Conservation (phyloP, 2,329 filamentous ascomycete genomes). For the Fonsecaea erecta region DNA sequence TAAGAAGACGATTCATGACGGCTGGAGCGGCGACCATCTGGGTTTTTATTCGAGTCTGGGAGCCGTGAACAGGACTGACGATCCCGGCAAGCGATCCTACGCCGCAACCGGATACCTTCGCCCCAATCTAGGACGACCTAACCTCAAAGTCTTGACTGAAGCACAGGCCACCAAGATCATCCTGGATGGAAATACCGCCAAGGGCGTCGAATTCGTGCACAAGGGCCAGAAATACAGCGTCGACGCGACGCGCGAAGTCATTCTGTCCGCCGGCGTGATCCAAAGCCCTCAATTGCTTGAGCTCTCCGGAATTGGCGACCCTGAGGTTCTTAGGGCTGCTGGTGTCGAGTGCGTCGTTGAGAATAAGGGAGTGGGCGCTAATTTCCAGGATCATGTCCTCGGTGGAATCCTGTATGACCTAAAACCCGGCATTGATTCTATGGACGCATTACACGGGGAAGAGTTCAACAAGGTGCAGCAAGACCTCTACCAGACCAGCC, state of each 20-base stretch:
- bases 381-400: slow-evolving; percentile 53
- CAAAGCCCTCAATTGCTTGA: slow-evolving; percentile 64
- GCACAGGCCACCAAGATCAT: slow-evolving; percentile 48
- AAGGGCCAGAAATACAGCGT: slow-evolving; percentile 45
- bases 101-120: slow-evolving; percentile 47
- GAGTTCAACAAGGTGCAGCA: slow-evolving; percentile 43
- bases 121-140: slow-evolving; percentile 46
- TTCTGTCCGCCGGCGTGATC: slow-evolving; percentile 63
- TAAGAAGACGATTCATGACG: slow-evolving; percentile 35
- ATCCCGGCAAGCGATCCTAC: slow-evolving; percentile 46
- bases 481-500: slow-evolving; percentile 41
- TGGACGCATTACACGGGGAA: slow-evolving; percentile 44
- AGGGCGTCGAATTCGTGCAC: slow-evolving; percentile 51
- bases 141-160: slow-evolving; percentile 53
- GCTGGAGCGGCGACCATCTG: slow-evolving; percentile 33
- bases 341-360: slow-evolving; percentile 50
- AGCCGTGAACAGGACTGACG: slow-evolving; percentile 30
- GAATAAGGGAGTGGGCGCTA: slow-evolving; percentile 53
- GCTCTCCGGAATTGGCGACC: slow-evolving; percentile 63
- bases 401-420: slow-evolving; percentile 35
- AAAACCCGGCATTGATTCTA: slow-evolving; percentile 40
- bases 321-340: slow-evolving; percentile 46
- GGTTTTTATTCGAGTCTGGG: slow-evolving; percentile 34
- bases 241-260: slow-evolving; percentile 54
- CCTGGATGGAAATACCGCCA: slow-evolving; percentile 40